Conservation (phyloP, 2,329 filamentous ascomycete genomes). For the Talaromyces pinophilus region DNA sequence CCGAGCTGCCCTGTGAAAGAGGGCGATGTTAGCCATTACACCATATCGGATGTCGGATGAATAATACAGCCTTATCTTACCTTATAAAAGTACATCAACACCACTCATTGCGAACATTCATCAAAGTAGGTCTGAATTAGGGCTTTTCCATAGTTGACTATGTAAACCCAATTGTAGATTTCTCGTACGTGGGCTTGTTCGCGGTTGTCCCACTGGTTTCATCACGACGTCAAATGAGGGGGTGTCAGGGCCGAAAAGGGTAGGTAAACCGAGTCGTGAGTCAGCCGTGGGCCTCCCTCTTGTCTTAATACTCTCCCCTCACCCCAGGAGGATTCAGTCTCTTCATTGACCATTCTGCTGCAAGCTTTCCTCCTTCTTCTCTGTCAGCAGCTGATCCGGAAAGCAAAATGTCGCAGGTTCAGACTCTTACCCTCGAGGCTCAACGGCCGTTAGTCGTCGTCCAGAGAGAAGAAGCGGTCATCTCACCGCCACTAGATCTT, state of each 20-base stretch:
- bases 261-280: neutral
- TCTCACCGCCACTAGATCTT: constrained; percentile 3
- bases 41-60: constrained; percentile 10
- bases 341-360: neutral
- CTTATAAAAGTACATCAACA: neutral
- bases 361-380: neutral
- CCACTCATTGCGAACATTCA: neutral
- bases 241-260: neutral
- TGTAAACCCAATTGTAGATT: neutral
- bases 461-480: neutral
- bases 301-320: neutral
- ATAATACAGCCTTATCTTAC: fast-evolving
- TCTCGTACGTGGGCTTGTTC: neutral
- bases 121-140: neutral
- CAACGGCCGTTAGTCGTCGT: neutral
- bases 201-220: neutral
- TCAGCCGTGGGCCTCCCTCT: neutral
- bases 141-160: neutral
- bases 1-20: constrained; percentile 19
- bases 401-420: constrained; percentile 1
- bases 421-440: neutral
- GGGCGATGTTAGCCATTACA: constrained; percentile 20
- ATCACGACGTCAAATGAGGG: neutral
- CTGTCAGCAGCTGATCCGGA: neutral
- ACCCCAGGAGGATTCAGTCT: neutral